phyloP scores from a whole-genome alignment of 257 asterid genomes.

The Solanum lycopersicoides region DNA sequence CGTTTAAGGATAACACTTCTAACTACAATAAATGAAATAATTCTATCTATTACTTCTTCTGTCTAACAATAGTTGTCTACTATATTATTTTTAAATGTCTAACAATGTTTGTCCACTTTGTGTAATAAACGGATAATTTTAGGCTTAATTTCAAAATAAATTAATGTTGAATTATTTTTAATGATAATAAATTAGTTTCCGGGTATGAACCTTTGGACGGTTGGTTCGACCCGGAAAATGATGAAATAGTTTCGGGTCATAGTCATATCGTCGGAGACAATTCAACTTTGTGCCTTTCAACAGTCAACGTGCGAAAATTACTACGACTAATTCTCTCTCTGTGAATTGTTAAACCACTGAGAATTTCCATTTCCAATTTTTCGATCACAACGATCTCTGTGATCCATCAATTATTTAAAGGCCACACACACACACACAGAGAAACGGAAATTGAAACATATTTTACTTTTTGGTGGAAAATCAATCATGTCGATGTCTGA shows the following conservation, averaged over 20 bases:
- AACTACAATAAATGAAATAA: too few relatives aligned
- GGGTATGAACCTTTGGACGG: neutral
- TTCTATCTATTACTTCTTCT: too few relatives aligned
- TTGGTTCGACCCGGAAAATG: slow-evolving; percentile 8
- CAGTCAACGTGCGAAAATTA: slow-evolving; percentile 13
- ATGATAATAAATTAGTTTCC: neutral
- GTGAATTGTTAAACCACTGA: neutral
- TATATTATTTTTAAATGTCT: too few relatives aligned
- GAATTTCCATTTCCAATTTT: neutral
- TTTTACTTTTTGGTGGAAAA: neutral
- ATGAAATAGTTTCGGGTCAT: slow-evolving; percentile 8
- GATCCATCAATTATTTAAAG: neutral
- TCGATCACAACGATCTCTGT: slow-evolving; percentile 9
- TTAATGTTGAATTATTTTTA: too few relatives aligned
- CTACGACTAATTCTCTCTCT: neutral
- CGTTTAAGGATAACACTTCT: too few relatives aligned
- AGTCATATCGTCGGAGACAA: neutral
- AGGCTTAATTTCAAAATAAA: too few relatives aligned
- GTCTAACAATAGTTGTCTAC: too few relatives aligned
- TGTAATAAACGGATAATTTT: too few relatives aligned
- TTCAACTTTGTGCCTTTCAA: slow-evolving; percentile 19
- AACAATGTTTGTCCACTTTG: too few relatives aligned
- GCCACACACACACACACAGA: neutral
- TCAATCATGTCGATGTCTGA: slow-evolving; percentile 46
- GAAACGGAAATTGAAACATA: neutral